Conservation (phyloP, 306 rosid species). For the Oemleria cerasiformis region DNA sequence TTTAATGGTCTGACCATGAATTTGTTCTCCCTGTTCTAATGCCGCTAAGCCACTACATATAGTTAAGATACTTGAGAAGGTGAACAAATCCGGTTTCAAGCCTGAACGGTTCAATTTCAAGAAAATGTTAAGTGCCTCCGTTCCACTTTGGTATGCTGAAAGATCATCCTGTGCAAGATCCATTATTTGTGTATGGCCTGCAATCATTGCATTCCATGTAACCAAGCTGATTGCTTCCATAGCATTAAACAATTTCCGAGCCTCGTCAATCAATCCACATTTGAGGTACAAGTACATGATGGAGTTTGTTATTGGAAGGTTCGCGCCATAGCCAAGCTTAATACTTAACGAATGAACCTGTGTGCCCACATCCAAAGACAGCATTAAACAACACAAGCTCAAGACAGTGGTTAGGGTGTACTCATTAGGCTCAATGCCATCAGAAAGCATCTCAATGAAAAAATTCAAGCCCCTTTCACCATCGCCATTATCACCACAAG, state of each 20-base stretch:
- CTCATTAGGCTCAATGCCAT: slow-evolving; percentile 67
- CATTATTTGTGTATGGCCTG: slow-evolving; percentile 75
- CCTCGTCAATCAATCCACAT: slow-evolving; percentile 65
- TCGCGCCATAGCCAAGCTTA: slow-evolving; percentile 58
- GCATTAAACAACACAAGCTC: slow-evolving; percentile 67
- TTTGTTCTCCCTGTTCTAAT: slow-evolving; percentile 76
- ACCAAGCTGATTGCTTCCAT: slow-evolving; percentile 53
- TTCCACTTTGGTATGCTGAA: slow-evolving; percentile 54
- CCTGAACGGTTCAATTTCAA: slow-evolving; percentile 53
- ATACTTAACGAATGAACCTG: slow-evolving; percentile 60
- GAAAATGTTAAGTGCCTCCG: slow-evolving; percentile 60
- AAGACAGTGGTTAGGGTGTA: slow-evolving; percentile 61
- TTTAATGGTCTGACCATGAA: slow-evolving; percentile 78
- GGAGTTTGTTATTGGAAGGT: slow-evolving; percentile 56
- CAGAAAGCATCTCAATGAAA: slow-evolving; percentile 59
- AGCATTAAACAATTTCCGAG: slow-evolving; percentile 54
- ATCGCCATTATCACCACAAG: slow-evolving; percentile 66
- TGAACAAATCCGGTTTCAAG: slow-evolving; percentile 70
- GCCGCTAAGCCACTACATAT: slow-evolving; percentile 68
- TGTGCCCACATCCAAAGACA: slow-evolving; percentile 47
- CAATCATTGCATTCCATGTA: slow-evolving; percentile 90
- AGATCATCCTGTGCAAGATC: slow-evolving; percentile 55
- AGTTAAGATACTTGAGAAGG: slow-evolving; percentile 71
- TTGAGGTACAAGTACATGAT: slow-evolving; percentile 68
- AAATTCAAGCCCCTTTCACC: slow-evolving; percentile 49